Conservation (phyloP, 2,329 filamentous ascomycete genomes). For the Pestalotiopsis sp. region DNA sequence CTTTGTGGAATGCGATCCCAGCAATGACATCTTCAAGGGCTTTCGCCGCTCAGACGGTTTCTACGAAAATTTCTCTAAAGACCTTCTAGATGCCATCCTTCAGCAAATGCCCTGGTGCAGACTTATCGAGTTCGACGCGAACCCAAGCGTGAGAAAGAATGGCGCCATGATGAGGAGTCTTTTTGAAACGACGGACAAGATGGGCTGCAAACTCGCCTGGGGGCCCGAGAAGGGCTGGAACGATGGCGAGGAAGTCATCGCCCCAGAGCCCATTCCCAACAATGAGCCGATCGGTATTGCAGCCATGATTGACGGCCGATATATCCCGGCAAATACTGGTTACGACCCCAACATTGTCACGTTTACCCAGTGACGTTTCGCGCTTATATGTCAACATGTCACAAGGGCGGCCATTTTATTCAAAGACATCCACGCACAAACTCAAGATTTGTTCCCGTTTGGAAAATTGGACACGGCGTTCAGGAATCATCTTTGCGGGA, state of each 20-base stretch:
- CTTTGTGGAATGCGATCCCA: constrained; percentile 75
- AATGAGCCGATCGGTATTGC: constrained; percentile 13
- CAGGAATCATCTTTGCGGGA: neutral
- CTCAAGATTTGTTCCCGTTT: neutral
- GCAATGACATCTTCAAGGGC: constrained; percentile 66
- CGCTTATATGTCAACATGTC: neutral
- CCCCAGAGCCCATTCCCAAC: constrained; percentile 18
- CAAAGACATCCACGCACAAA: neutral
- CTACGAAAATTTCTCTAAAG: constrained; percentile 68
- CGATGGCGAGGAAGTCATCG: constrained; percentile 47
- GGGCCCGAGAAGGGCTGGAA: constrained; percentile 70
- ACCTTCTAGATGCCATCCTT: constrained; percentile 60
- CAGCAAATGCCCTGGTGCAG: constrained; percentile 57
- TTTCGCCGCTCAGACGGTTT: constrained; percentile 69
- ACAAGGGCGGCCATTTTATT: neutral
- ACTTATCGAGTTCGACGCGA: constrained; percentile 71
- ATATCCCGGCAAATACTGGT: neutral
- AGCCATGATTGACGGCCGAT: constrained; percentile 3
- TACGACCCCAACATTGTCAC: constrained; percentile 4
- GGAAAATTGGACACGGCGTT: neutral
- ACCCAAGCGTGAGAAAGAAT: constrained; percentile 63
- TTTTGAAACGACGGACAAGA: constrained; percentile 50
- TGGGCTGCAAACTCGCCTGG: constrained; percentile 62
- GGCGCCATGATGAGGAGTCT: constrained; percentile 67
- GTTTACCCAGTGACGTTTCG: neutral